These are phyloP conservation scores for Alternaria conjuncta DNA, from an alignment of 2,329 filamentous ascomycete species.

Conservation along the genomic window DNA sequence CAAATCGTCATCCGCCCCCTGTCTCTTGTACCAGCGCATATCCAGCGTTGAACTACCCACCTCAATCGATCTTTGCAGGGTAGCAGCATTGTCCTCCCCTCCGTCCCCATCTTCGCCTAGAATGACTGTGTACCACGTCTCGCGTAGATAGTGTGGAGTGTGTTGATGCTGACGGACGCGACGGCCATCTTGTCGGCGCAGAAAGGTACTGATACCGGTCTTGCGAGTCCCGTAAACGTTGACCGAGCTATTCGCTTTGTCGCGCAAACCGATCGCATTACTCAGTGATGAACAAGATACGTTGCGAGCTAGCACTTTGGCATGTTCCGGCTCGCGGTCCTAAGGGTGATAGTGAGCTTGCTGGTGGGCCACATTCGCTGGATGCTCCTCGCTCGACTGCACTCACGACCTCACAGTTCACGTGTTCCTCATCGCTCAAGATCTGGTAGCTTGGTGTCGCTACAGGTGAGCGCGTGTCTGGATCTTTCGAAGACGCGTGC, in stretches of 20 bases:
- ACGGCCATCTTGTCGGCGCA: background rate
- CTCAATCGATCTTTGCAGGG: fast-evolving
- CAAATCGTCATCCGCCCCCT: background rate
- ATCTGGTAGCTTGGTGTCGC: background rate
- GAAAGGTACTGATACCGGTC: background rate
- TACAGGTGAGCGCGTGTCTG: background rate
- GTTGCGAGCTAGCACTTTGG: background rate
- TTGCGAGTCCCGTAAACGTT: background rate
- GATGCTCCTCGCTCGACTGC: background rate
- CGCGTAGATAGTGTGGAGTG: background rate
- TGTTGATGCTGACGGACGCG: background rate
- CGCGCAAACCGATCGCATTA: background rate
- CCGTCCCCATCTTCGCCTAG: background rate
- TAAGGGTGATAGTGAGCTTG: background rate
- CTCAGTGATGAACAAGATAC: background rate
- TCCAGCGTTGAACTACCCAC: fast-evolving
- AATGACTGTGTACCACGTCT: background rate
- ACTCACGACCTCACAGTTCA: background rate
- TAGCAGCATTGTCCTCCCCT: background rate
- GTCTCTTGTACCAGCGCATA: background rate
- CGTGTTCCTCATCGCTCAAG: background rate
- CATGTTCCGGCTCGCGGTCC: background rate
- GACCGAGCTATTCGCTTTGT: background rate
- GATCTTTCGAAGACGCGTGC: background rate
- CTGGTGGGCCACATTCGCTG: background rate